Evolutionary conservation across 768 basidiomycete species (phyloP), one percentile per base, ranked within the genome.

Genomic region (Serpula lacrymans): DNA sequence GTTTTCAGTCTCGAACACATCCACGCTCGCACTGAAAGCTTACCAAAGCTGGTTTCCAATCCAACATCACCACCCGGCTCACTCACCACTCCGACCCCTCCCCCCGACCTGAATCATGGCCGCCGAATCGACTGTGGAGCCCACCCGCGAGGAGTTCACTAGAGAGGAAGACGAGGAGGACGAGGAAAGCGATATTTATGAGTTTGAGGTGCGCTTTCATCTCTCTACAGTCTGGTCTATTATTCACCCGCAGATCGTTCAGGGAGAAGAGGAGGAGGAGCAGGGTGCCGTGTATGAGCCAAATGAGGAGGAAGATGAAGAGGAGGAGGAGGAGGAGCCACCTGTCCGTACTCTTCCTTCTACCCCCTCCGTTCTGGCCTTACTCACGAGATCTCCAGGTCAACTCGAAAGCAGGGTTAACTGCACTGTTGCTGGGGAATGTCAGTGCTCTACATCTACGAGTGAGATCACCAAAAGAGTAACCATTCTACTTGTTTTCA

Each of bases 181-280:
- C 10, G 61, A 63, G n/a, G 57, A 62, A 21, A 58, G 49, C 21
- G 59, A 60, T 16, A n/a, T 13, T 2, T 63, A 60, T 34, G 58
- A 55, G 1, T 2, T 45, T 18, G 53, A 60, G 46, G 58, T 60
- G 35, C 33, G 31, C 20, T 14, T 28, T 28, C 27, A n/a, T 28
- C 27, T 28, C 27, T n/a, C 9, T n/a, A n/a, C n/a, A 28, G 9
- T n/a, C n/a, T 28, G 9, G 14, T 33, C 31, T 33, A n/a, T 33
- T 33, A 8, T 18, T 18, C n/a, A 33, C 31, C 31, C 31, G 14
- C 7, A 6, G 14, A 33, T 14, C 31, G 31, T 14, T 18, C 18
- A 60, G 56, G 53, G 22, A 11, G 59, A 55, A 1, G 55, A 49
- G 7, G 54, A 49, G n/a, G n/a, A n/a, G 25, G 22, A 26, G 3